Percentiles rank a stretch among this genome's conserved stretches.
Evolutionary conservation across 495 filamentous ascomycete species (phyloP).

Genomic region (Xylaria palmicola): DNA sequence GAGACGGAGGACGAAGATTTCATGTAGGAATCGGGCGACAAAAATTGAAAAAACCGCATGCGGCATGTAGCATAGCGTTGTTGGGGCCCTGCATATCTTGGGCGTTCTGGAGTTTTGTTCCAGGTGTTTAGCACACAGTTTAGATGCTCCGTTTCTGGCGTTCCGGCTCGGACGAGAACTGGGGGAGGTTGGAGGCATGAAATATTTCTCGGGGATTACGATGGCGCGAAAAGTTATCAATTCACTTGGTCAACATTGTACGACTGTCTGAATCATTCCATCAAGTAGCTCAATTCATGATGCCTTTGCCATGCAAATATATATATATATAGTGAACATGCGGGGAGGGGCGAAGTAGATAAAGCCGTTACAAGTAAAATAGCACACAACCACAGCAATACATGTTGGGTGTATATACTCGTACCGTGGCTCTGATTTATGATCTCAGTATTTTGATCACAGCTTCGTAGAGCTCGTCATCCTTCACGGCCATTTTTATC

Average conservation of each 20-base stretch:
- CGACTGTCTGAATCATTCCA: too few species aligned
- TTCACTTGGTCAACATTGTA: too few species aligned
- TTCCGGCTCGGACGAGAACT: not conserved
- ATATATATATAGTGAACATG: too few species aligned
- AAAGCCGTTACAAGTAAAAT: too few species aligned
- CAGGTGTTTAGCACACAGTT: not conserved
- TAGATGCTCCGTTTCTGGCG: not conserved
- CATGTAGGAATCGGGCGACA: constrained; percentile 25
- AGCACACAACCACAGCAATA: not conserved
- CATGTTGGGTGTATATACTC: too few species aligned
- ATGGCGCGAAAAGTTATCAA: too few species aligned
- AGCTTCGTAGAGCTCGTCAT: constrained; percentile 16
- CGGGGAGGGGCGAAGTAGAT: too few species aligned
- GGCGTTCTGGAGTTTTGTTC: not conserved
- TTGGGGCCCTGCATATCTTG: not conserved
- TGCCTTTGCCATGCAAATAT: too few species aligned
- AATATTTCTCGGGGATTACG: too few species aligned
- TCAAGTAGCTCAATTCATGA: too few species aligned
- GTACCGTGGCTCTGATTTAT: not conserved
- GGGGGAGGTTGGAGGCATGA: not conserved
- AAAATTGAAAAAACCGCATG: not conserved
- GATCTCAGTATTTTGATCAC: constrained; percentile 12
- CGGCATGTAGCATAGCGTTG: not conserved
- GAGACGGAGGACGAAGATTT: constrained; percentile 50
- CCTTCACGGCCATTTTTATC: constrained; percentile 15